A percentile compares a stretch with the other conserved stretches of the same genome.
Conservation (phyloP, 768 basidiomycete species). For the Harrya chromipes region DNA sequence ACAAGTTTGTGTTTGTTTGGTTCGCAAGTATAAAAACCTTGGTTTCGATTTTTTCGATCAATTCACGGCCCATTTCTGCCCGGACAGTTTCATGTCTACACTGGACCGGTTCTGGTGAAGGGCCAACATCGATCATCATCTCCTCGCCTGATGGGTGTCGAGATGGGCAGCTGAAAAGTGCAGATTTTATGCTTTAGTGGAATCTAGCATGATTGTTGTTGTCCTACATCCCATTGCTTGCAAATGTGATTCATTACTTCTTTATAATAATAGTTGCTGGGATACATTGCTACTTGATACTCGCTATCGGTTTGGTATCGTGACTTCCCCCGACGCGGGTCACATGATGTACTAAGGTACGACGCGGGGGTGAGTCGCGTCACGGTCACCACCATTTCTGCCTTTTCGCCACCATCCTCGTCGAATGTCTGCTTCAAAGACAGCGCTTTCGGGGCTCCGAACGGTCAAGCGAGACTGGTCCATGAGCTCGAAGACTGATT, state of each 20-base stretch:
- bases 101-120: slow-evolving; percentile 82
- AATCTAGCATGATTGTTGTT: slow-evolving; percentile 35
- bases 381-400: neutral
- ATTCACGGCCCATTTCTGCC: slow-evolving; percentile 67
- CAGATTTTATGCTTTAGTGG: slow-evolving; percentile 25
- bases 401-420: neutral
- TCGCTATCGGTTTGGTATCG: no score
- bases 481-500: slow-evolving; percentile 35
- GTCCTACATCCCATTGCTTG: slow-evolving; percentile 27
- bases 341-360: no score
- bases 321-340: no score
- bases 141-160: slow-evolving; percentile 53
- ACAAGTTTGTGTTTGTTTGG: slow-evolving; percentile 32
- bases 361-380: no score
- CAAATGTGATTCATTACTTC: no score
- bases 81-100: slow-evolving; percentile 61
- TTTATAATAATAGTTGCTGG: no score
- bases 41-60: neutral
- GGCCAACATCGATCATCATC: slow-evolving; percentile 54
- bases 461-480: slow-evolving; percentile 66
- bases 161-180: slow-evolving; percentile 50
- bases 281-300: no score
- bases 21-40: slow-evolving; percentile 21
- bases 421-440: slow-evolving; percentile 33
- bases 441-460: slow-evolving; percentile 55